phyloP scores from a whole-genome alignment of 2,329 filamentous ascomycete genomes.

The Colletotrichum cuscutae region DNA sequence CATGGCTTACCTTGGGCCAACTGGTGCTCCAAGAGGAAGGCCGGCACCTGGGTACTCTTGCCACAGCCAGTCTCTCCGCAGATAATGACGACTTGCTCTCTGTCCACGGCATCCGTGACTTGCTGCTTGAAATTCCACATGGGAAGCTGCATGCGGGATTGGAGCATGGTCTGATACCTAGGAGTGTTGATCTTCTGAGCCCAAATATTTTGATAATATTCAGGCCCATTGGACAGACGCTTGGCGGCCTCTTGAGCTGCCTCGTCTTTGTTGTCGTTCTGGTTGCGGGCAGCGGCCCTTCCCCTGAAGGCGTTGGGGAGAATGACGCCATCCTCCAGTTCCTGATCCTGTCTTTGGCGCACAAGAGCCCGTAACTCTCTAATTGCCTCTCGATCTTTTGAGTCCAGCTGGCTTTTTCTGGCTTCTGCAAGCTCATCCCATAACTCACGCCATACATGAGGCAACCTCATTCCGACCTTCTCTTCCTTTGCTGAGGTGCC shows the following conservation, averaged over 20 bases:
- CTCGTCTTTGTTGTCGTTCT: slow-evolving; percentile 61
- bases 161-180: slow-evolving; percentile 82
- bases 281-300: slow-evolving; percentile 58
- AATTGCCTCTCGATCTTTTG: slow-evolving; percentile 75
- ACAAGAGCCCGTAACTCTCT: slow-evolving; percentile 76
- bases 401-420: slow-evolving; percentile 77
- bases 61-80: slow-evolving; percentile 97
- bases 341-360: slow-evolving; percentile 74
- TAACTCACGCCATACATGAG: slow-evolving; percentile 83
- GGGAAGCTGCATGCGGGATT: slow-evolving; percentile 81
- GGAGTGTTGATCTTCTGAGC: slow-evolving; percentile 63
- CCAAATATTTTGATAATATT: slow-evolving; percentile 69
- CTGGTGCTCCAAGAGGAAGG: slow-evolving; percentile 91
- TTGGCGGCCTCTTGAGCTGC: slow-evolving; percentile 56
- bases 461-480: slow-evolving; percentile 82
- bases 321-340: slow-evolving; percentile 79
- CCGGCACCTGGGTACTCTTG: slow-evolving; percentile 97
- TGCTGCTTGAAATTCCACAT: slow-evolving; percentile 88
- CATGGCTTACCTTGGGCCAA: slow-evolving; percentile 82
- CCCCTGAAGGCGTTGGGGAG: slow-evolving; percentile 80
- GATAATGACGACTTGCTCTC: slow-evolving; percentile 88
- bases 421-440: slow-evolving; percentile 81
- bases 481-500: slow-evolving; percentile 84
- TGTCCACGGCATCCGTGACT: slow-evolving; percentile 80
- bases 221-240: slow-evolving; percentile 50